phyloP scores from a whole-genome alignment of 306 rosid genomes.

The Glycine latifolia region DNA sequence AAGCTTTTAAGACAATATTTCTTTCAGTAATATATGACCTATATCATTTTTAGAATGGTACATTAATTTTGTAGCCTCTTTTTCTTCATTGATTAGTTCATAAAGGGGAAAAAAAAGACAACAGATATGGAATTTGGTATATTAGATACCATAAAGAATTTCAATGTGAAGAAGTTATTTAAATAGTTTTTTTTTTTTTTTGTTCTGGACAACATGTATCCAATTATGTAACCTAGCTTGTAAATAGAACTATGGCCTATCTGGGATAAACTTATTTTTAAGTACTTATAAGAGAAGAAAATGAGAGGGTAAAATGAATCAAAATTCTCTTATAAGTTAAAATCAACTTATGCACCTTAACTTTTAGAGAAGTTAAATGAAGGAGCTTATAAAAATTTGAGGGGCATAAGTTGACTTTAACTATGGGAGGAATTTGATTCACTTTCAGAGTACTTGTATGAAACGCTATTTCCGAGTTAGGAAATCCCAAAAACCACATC shows the following conservation, averaged over 20 bases:
- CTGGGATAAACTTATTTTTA: neutral
- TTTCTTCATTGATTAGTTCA: constrained; percentile 30
- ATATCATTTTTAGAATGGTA: constrained; percentile 11
- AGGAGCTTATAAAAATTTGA: neutral
- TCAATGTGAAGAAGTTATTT: neutral
- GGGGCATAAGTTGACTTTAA: neutral
- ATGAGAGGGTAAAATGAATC: neutral
- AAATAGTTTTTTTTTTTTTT: neutral
- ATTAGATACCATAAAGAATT: constrained; percentile 32
- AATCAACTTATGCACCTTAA: neutral
- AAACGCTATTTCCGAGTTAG: constrained; percentile 14
- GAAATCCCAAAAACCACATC: neutral
- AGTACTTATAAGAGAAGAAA: neutral
- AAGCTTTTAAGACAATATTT: constrained; percentile 19
- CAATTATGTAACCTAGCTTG: neutral
- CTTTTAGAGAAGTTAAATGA: neutral
- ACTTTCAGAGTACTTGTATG: constrained; percentile 15
- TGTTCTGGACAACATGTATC: neutral
- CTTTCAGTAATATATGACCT: constrained; percentile 21
- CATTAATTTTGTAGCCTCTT: constrained; percentile 1
- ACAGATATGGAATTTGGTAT: constrained; percentile 10
- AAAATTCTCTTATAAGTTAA: neutral
- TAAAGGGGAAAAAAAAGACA: constrained; percentile 1
- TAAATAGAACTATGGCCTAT: constrained; percentile 12
- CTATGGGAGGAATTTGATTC: neutral